Conservation (phyloP, 2,329 filamentous ascomycete species). For the Sporothrix variecibatus region DNA sequence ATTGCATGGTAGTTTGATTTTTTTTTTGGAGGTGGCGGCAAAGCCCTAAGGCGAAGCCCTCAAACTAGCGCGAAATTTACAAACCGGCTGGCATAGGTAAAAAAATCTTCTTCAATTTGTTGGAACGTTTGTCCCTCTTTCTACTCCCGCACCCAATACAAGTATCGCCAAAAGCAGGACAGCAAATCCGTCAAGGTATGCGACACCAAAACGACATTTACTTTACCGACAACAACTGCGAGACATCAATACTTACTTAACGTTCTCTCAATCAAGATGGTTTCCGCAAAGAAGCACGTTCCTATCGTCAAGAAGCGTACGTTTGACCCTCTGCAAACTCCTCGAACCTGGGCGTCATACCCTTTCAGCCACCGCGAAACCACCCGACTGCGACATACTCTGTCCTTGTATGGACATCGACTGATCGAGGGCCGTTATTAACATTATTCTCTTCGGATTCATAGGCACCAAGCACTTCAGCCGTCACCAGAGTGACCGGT, state of each 20-base stretch:
- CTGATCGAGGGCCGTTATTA: not conserved
- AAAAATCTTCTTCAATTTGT: conserved; percentile 26
- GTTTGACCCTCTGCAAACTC: conserved; percentile 45
- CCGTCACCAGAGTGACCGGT: conserved; percentile 96
- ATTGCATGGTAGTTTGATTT: not conserved
- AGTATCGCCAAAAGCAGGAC: conserved; percentile 24
- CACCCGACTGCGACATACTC: not conserved
- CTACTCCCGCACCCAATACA: conserved; percentile 14
- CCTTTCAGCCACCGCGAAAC: not conserved
- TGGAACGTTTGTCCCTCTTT: conserved; percentile 15
- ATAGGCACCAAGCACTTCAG: conserved; percentile 92
- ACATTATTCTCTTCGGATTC: not conserved
- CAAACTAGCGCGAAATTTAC: conserved; percentile 21
- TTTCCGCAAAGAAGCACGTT: conserved; percentile 98
- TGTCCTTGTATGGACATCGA: not conserved
- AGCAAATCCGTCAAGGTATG: conserved; percentile 29
- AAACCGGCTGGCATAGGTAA: conserved; percentile 22
- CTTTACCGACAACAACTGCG: not conserved
- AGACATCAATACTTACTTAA: conserved; percentile 32
- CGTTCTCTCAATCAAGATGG: conserved; percentile 68
- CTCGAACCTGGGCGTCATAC: not conserved
- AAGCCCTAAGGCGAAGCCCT: conserved; percentile 28
- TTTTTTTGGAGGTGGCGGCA: conserved; percentile 23
- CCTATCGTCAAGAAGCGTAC: conserved; percentile 99
- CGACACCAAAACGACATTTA: not conserved